These are phyloP conservation scores for Backusella australiensis DNA, from an alignment of 192 early-diverging fungal species.

Conservation along the genomic window DNA sequence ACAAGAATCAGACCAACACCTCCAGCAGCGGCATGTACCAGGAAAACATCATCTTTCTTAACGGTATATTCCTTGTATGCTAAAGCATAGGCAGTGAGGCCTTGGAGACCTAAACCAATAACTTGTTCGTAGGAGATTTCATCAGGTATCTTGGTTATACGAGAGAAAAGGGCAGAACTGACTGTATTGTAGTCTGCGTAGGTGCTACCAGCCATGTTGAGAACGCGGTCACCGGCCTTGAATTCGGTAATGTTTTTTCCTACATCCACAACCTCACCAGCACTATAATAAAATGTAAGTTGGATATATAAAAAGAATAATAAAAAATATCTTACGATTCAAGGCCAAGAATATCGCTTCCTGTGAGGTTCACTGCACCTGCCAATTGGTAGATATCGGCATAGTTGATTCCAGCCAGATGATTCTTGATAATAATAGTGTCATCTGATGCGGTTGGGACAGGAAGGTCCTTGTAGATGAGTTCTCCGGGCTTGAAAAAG, in stretches of 20 bases:
- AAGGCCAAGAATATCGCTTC: background rate
- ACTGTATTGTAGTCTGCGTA: background rate
- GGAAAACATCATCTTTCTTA: background rate
- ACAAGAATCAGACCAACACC: background rate
- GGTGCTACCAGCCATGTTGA: background rate
- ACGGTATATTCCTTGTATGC: background rate
- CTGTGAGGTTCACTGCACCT: background rate
- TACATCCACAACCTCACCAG: background rate
- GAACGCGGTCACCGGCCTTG: background rate
- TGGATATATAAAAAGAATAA: background rate
- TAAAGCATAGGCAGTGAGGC: background rate
- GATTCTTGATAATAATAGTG: slow-evolving; percentile 18
- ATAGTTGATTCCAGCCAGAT: background rate
- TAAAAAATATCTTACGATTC: background rate
- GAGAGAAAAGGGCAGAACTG: background rate
- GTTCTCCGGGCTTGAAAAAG: background rate
- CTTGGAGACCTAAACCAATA: background rate
- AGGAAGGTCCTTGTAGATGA: slow-evolving; percentile 8
- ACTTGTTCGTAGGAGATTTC: background rate
- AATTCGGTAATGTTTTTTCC: background rate
- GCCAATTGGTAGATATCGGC: background rate
- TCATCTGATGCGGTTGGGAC: background rate
- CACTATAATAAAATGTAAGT: background rate
- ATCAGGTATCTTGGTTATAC: background rate
- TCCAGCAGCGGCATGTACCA: background rate